These are phyloP conservation scores for Ormosia emarginata DNA, from an alignment of 306 rosid species.

Conservation along the genomic window DNA sequence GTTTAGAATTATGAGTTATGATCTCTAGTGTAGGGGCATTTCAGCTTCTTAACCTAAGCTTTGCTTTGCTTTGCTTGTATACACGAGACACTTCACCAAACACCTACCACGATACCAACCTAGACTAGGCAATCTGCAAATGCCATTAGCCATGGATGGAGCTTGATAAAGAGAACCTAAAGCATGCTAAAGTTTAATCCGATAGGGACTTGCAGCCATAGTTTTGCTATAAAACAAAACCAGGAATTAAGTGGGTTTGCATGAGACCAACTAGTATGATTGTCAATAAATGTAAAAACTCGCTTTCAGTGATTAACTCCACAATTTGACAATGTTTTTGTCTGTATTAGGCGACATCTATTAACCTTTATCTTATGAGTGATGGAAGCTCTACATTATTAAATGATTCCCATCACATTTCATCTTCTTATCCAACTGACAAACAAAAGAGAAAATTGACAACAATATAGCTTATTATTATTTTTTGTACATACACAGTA, in stretches of 20 bases:
- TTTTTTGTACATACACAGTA: too few species aligned
- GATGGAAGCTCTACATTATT: constrained; percentile 13
- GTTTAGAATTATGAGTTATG: constrained; percentile 24
- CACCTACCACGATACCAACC: too few species aligned
- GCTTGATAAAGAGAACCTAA: neutral
- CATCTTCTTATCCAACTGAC: constrained; percentile 30
- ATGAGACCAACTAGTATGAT: constrained; percentile 34
- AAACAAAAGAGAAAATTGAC: neutral
- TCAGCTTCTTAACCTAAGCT: constrained; percentile 3
- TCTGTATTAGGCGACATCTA: constrained; percentile 39
- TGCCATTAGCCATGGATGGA: constrained; percentile 18
- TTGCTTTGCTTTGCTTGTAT: neutral
- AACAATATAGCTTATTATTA: neutral
- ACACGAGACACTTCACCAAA: constrained; percentile 39
- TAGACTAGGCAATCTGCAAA: neutral
- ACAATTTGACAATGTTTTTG: constrained; percentile 41
- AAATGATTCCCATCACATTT: constrained; percentile 28
- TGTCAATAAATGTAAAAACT: constrained; percentile 30
- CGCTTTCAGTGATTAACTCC: constrained; percentile 38
- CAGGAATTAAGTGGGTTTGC: neutral
- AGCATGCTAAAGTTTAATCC: constrained; percentile 6
- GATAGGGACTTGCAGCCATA: constrained; percentile 16
- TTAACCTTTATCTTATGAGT: constrained; percentile 40
- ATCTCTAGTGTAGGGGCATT: constrained; percentile 13
- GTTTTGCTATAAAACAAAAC: constrained; percentile 28